Evolutionary conservation across 352 stramenopile species (phyloP), one percentile per base, ranked within the genome.

Genomic region (Aphanomyces stellatus): DNA sequence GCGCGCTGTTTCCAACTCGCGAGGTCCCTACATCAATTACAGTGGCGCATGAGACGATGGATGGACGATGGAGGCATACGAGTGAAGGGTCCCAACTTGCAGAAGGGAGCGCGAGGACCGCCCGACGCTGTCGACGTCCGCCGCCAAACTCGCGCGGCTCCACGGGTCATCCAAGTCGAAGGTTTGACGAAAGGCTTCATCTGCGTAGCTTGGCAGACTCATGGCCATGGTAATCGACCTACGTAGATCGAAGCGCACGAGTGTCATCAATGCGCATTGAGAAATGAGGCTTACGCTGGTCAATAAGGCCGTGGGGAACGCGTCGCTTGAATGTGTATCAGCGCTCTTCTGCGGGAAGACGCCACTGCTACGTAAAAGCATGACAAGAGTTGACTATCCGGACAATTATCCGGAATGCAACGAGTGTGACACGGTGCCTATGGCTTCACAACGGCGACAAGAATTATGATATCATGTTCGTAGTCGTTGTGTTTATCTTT

Each of bases 1-100:
- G 81, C 81, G 1, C 82, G 81, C 72, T 91, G 78, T 25, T 83
- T 89, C 85, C 85, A 93, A 74, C 87, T 79, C 31, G 84, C 81
- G 53, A 92, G 87, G 55, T 94, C 85, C 5, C 82, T 90, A 67
- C 40, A 35, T 13, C 19, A 30, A 40, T 34, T 57, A 7, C 6
- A 34, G 1, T 30, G 27, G 10, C 49, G 30, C 33, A 57, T 24
- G 25, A 33, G 30, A 35, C 22, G 49, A 57, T 57, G 1, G 49
- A 30, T n/a, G n/a, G n/a, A n/a, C n/a, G n/a, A n/a, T n/a, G n/a
- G n/a, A n/a, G n/a, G n/a, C n/a, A n/a, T n/a, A n/a, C n/a, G n/a
- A n/a, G n/a, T n/a, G n/a, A n/a, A n/a, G n/a, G n/a, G n/a, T n/a
- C 13, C 49, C 49, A 57, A 57, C 11, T 33, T 37, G 49, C 30